phyloP scores from a whole-genome alignment of 148 eudicot species.

The Rhododendron simsii region DNA sequence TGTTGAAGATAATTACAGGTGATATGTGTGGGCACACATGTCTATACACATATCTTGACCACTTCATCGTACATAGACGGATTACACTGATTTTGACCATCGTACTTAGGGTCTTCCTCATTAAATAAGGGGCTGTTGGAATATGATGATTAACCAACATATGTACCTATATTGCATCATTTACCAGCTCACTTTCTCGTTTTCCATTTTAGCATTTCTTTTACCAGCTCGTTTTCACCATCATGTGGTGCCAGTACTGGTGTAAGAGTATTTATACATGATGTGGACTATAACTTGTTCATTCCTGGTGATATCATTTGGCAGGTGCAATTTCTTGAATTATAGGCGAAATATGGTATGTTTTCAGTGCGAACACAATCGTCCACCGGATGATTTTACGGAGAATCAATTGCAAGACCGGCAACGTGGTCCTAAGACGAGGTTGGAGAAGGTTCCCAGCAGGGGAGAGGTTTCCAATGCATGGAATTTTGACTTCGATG shows the following conservation, averaged over 20 bases:
- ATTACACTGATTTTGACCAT: neutral
- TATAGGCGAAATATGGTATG: slow-evolving; percentile 86
- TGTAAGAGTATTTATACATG: neutral
- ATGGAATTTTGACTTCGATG: slow-evolving; percentile 99
- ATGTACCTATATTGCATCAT: neutral
- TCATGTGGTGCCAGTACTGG: neutral
- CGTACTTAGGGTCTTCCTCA: neutral
- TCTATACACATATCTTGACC: neutral
- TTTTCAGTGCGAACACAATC: slow-evolving; percentile 89
- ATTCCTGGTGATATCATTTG: slow-evolving; percentile 15
- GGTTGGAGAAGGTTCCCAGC: slow-evolving; percentile 35
- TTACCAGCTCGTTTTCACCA: neutral
- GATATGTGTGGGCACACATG: neutral
- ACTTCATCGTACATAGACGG: neutral
- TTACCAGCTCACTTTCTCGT: neutral
- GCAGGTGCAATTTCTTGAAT: slow-evolving; percentile 94
- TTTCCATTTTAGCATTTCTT: neutral
- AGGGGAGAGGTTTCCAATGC: slow-evolving; percentile 73
- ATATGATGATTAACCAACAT: neutral
- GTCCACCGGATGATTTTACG: slow-evolving; percentile 78
- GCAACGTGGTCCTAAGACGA: slow-evolving; percentile 39
- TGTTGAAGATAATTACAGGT: neutral
- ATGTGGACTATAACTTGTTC: neutral
- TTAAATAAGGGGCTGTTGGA: neutral
- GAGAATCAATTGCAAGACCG: slow-evolving; percentile 58